These are phyloP conservation scores for Lipomyces spencermartinsiae DNA, from an alignment of 805 yeast genomes.

Conservation along the genomic window DNA sequence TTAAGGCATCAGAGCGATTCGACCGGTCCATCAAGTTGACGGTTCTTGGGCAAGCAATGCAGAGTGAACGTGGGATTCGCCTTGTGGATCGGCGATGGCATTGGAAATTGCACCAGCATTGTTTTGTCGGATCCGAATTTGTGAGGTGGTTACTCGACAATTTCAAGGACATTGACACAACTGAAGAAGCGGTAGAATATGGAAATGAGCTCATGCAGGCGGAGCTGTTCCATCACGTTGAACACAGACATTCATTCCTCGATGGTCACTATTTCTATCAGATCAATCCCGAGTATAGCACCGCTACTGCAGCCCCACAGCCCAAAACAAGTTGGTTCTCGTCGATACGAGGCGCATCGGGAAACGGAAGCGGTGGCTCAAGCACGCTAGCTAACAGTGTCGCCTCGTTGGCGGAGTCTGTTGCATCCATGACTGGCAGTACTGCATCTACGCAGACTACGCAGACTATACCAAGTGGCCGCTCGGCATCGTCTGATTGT, in stretches of 20 bases:
- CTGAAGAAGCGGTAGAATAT: conserved; percentile 81
- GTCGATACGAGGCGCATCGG: conserved; percentile 25
- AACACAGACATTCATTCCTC: conserved; percentile 77
- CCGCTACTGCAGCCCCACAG: conserved; percentile 12
- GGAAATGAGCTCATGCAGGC: conserved; percentile 79
- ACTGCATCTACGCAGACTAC: conserved; percentile 8
- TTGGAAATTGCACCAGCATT: conserved; percentile 73
- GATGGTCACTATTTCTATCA: conserved; percentile 94
- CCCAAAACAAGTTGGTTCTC: conserved; percentile 31
- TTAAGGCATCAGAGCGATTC: conserved; percentile 48
- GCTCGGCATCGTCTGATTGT: not conserved
- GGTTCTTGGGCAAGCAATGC: conserved; percentile 69
- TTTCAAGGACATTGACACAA: conserved; percentile 76
- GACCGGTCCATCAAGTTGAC: conserved; percentile 57
- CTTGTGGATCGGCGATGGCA: conserved; percentile 91
- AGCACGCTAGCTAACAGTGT: conserved; percentile 15
- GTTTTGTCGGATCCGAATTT: conserved; percentile 84
- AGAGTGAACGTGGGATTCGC: conserved; percentile 62
- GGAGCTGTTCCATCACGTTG: conserved; percentile 81
- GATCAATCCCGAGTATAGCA: conserved; percentile 59
- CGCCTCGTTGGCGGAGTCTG: conserved; percentile 17
- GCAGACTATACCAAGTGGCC: conserved; percentile 14
- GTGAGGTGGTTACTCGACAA: conserved; percentile 84
- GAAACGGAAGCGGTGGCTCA: conserved; percentile 11
- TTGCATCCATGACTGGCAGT: not conserved